These are phyloP conservation scores for Fraxinus cuspidata DNA, from an alignment of 257 asterid genomes.

Conservation along the genomic window DNA sequence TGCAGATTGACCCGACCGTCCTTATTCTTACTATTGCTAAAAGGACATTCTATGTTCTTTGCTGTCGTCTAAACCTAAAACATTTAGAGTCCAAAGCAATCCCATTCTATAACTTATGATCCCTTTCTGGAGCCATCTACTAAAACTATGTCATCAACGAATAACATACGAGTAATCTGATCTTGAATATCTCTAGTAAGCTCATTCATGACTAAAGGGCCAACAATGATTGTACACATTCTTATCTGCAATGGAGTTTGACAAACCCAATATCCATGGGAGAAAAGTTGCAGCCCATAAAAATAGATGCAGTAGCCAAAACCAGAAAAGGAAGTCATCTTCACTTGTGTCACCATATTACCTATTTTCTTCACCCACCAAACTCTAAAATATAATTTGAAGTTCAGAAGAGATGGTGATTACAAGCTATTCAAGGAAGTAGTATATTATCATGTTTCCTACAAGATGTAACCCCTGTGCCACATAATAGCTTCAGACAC, in stretches of 20 bases:
- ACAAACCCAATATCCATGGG: background rate
- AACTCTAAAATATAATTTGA: background rate
- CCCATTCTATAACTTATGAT: background rate
- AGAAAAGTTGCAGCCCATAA: background rate
- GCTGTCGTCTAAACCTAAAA: background rate
- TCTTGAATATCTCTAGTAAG: background rate
- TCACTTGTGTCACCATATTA: background rate
- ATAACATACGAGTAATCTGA: background rate
- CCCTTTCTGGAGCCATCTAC: background rate
- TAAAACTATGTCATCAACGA: background rate
- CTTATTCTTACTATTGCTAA: background rate
- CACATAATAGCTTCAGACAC: background rate
- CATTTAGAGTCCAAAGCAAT: background rate
- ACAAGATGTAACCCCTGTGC: background rate
- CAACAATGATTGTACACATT: background rate
- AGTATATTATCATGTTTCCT: too few species aligned
- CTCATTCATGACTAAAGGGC: background rate
- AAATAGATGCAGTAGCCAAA: background rate
- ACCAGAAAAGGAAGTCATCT: background rate
- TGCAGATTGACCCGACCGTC: background rate
- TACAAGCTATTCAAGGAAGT: background rate
- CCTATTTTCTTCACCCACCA: background rate
- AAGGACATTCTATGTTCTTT: background rate
- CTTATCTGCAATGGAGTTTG: background rate
- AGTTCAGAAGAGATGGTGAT: background rate